Percentiles rank a stretch among this genome's conserved stretches.
These are phyloP conservation scores for Pythium apleroticum DNA, from an alignment of 352 stramenopile species.

Conservation along the genomic window DNA sequence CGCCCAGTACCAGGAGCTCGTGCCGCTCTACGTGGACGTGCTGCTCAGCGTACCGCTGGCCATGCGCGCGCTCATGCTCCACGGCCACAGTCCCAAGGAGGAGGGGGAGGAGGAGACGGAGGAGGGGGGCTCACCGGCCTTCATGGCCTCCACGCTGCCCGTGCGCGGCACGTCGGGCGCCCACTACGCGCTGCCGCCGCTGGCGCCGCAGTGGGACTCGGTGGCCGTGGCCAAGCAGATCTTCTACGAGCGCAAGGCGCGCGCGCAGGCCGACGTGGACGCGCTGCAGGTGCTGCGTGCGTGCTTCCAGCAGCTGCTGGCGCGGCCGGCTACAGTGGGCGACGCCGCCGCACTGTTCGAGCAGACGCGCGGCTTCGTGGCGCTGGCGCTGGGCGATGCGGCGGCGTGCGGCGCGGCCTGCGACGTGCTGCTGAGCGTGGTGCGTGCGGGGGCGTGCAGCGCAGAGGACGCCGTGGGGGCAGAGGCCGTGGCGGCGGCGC, in stretches of 20 bases:
- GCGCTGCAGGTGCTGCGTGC: slow-evolving; percentile 48
- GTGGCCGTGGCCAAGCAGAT: slow-evolving; percentile 71
- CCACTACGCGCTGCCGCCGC: slow-evolving; percentile 42
- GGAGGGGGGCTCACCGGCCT: background rate
- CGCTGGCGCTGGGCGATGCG: slow-evolving; percentile 41
- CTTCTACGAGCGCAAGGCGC: slow-evolving; percentile 60
- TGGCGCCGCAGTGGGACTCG: slow-evolving; percentile 61
- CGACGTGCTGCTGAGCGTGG: slow-evolving; percentile 30
- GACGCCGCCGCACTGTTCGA: slow-evolving; percentile 48
- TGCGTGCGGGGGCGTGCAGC: slow-evolving; percentile 3
- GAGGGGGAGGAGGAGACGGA: slow-evolving; percentile 8
- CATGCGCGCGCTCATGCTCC: slow-evolving; percentile 45
- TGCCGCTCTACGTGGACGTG: slow-evolving; percentile 77
- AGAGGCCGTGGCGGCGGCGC: slow-evolving; percentile 32
- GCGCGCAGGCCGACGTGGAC: slow-evolving; percentile 35
- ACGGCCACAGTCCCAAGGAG: background rate
- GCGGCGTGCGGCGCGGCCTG: slow-evolving; percentile 37
- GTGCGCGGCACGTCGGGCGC: slow-evolving; percentile 54
- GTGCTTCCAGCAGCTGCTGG: slow-evolving; percentile 55
- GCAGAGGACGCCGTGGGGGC: slow-evolving; percentile 37
- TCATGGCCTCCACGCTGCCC: slow-evolving; percentile 31
- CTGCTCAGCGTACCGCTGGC: slow-evolving; percentile 54
- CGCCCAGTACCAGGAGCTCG: slow-evolving; percentile 65
- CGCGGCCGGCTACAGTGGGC: background rate
- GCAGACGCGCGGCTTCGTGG: slow-evolving; percentile 55